These are phyloP conservation scores for Scalesia atractyloides DNA, from an alignment of 129 eudicot species.

Conservation along the genomic window DNA sequence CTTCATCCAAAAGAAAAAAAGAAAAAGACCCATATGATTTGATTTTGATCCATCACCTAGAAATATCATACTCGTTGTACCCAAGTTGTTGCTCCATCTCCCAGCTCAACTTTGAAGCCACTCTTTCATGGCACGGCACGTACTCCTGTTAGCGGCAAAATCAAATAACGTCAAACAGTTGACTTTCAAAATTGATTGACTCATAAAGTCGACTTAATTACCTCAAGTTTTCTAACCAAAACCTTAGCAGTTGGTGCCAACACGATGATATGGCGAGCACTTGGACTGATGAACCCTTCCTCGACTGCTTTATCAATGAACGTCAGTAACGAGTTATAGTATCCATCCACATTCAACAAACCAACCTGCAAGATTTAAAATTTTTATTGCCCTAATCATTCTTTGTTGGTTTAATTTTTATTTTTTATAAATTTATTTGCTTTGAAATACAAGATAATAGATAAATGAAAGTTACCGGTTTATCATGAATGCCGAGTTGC, in stretches of 20 bases:
- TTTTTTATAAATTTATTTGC: neutral
- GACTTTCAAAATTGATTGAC: constrained; percentile 3
- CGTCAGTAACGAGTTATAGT: constrained; percentile 48
- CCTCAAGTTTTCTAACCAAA: constrained; percentile 53
- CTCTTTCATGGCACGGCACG: constrained; percentile 56
- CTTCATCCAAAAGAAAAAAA: constrained; percentile 18
- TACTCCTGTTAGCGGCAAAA: constrained; percentile 44
- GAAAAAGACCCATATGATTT: constrained; percentile 21
- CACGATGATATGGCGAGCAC: constrained; percentile 50
- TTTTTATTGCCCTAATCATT: neutral
- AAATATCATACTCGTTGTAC: constrained; percentile 39
- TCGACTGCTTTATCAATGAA: constrained; percentile 60
- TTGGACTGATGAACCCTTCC: constrained; percentile 60
- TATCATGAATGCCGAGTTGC: constrained; percentile 60
- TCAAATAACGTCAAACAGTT: constrained; percentile 23
- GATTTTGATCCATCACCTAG: constrained; percentile 40
- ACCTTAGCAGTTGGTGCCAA: constrained; percentile 53
- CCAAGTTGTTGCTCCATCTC: constrained; percentile 54
- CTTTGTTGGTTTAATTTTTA: neutral
- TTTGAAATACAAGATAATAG: neutral
- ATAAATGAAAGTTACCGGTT: constrained; percentile 42
- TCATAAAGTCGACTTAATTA: constrained; percentile 12
- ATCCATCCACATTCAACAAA: constrained; percentile 58
- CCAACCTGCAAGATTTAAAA: constrained; percentile 44
- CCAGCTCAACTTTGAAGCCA: constrained; percentile 54